phyloP scores from a whole-genome alignment of 2,329 filamentous ascomycete species.

The Nemania sp. region DNA sequence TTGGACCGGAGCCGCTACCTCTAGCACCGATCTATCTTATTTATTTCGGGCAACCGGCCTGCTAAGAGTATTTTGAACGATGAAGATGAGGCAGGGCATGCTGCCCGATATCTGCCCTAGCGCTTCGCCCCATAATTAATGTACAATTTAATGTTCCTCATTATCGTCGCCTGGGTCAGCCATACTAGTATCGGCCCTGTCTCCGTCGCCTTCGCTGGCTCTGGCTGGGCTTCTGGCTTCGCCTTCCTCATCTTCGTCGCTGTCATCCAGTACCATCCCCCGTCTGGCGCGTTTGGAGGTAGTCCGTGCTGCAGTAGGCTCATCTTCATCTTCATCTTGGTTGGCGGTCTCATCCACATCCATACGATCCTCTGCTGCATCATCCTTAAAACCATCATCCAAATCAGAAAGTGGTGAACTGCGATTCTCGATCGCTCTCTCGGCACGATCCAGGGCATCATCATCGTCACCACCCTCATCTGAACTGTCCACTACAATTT shows the following conservation, averaged over 20 bases:
- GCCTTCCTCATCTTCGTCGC: slow-evolving; percentile 52
- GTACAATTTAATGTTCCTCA: slow-evolving; percentile 38
- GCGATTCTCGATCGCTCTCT: slow-evolving; percentile 45
- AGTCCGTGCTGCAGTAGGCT: slow-evolving; percentile 47
- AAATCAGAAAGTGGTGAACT: slow-evolving; percentile 34
- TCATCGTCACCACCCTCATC: slow-evolving; percentile 49
- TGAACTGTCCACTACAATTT: slow-evolving; percentile 78
- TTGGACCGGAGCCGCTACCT: slow-evolving; percentile 2
- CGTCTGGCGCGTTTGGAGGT: slow-evolving; percentile 50
- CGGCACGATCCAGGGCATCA: slow-evolving; percentile 50
- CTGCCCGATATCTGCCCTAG: no score
- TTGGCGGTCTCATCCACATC: slow-evolving; percentile 52
- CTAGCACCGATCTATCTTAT: slow-evolving; percentile 10
- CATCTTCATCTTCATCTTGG: slow-evolving; percentile 55
- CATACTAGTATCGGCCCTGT: slow-evolving; percentile 41
- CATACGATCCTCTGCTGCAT: slow-evolving; percentile 50
- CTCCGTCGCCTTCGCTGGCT: slow-evolving; percentile 26
- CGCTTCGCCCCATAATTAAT: no score
- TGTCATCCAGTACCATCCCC: slow-evolving; percentile 56
- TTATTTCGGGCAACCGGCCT: background rate
- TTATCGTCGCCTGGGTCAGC: slow-evolving; percentile 41
- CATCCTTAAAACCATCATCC: slow-evolving; percentile 38
- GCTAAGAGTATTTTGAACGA: background rate
- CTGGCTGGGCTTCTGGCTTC: slow-evolving; percentile 39
- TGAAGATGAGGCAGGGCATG: background rate